Percentiles rank a stretch among this genome's conserved stretches.
These are phyloP conservation scores for Colletotrichum noveboracense DNA, from an alignment of 2,329 filamentous ascomycete genomes.

Conservation along the genomic window DNA sequence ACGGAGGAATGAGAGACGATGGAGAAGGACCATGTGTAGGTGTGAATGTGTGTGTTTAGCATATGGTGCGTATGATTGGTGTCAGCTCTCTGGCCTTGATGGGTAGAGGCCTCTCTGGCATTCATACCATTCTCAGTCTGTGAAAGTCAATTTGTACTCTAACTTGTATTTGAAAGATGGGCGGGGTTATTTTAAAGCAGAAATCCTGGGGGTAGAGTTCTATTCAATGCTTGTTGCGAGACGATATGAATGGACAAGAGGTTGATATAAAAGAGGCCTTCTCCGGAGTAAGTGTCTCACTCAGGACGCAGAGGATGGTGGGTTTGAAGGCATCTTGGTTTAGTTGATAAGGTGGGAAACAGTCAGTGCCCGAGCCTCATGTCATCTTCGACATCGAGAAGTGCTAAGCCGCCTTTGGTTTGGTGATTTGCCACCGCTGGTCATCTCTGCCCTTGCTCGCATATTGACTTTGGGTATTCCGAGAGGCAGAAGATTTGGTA, in stretches of 20 bases:
- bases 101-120: neutral
- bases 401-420: neutral
- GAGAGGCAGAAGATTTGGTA: neutral
- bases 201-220: neutral
- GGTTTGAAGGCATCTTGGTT: neutral
- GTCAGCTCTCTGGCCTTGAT: neutral
- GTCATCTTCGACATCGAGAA: neutral
- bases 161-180: neutral
- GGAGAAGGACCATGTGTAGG: rapidly evolving
- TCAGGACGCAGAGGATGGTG: neutral
- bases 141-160: neutral
- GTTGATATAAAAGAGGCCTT: neutral
- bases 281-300: neutral
- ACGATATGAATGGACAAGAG: neutral
- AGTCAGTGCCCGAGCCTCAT: neutral
- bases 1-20: neutral
- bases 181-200: rapidly evolving
- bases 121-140: neutral
- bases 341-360: neutral
- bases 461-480: neutral
- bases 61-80: neutral
- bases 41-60: neutral
- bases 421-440: too few relatives aligned
- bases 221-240: neutral
- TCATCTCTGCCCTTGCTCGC: too few relatives aligned